Evolutionary conservation across 2,329 filamentous ascomycete species (phyloP), one percentile per base, ranked within the genome.

Genomic region (Sarocladium kiliense): DNA sequence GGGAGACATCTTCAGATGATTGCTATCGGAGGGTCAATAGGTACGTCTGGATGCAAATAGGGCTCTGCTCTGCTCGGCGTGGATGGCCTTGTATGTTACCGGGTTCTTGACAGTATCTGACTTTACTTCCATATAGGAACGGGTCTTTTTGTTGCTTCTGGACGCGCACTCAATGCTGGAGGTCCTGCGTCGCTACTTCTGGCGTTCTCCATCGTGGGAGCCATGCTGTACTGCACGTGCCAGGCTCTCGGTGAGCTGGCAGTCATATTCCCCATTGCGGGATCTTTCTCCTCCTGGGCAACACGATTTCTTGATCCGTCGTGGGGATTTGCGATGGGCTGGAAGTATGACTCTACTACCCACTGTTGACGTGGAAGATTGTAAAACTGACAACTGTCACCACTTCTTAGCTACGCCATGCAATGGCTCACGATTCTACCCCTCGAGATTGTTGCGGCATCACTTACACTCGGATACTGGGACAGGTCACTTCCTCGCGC

Each of bases 1-100:
- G 85, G 86, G 19, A 80, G 91, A 49, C 93, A 97, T 75, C 68
- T 97, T 67, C 92, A 97, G 75, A 97, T 97, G 93, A 97, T 97
- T 77, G 93, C 93, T 14, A 96, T 97, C 62, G 91, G 91, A 63
- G 92, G 92, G 42, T 93, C 89, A 11, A 96, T 96, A 64, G 89
- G 88, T 83, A 51, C 16, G 47, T 32, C 26, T 23, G 12, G 21
- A 42, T 16, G n/a, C n/a, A n/a, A n/a, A n/a, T n/a, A n/a, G n/a
- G n/a, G n/a, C n/a, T n/a, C n/a, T n/a, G n/a, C n/a, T n/a, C n/a
- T n/a, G n/a, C n/a, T n/a, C n/a, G n/a, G n/a, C n/a, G n/a, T n/a
- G n/a, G n/a, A n/a, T n/a, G n/a, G n/a, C n/a, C n/a, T n/a, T n/a
- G n/a, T n/a, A n/a, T n/a, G n/a, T n/a, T n/a, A n/a, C n/a, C n/a